Percentiles rank a stretch among this genome's conserved stretches.
These are phyloP conservation scores for Murraya koenigii DNA, from an alignment of 345 rosid species.

Conservation along the genomic window DNA sequence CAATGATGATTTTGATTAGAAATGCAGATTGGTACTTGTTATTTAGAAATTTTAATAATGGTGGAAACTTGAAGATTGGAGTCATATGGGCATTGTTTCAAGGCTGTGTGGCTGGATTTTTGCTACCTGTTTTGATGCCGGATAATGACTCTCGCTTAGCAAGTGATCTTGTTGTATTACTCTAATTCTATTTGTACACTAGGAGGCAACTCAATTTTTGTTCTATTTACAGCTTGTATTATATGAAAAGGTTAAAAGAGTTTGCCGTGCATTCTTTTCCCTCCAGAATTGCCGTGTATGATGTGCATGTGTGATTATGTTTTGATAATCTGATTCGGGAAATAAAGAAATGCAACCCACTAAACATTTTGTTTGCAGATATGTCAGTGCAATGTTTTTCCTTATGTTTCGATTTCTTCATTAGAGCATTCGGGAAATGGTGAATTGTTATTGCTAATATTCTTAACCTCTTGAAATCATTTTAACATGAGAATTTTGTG, in stretches of 20 bases:
- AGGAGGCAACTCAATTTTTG: constrained; percentile 13
- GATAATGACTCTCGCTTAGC: constrained; percentile 9
- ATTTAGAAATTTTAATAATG: constrained; percentile 26
- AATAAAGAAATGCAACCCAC: not conserved
- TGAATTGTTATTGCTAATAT: not conserved
- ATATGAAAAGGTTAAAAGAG: constrained; percentile 11
- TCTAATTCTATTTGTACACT: not conserved
- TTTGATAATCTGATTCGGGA: not conserved
- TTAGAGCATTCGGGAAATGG: not conserved
- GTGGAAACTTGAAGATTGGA: not conserved
- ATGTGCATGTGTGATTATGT: not conserved
- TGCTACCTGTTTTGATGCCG: constrained; percentile 13
- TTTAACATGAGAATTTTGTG: not conserved
- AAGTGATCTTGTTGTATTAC: constrained; percentile 8
- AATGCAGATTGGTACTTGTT: constrained; percentile 18
- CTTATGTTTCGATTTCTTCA: not conserved
- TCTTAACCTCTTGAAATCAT: not conserved
- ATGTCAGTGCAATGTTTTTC: not conserved
- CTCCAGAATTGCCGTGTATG: not conserved
- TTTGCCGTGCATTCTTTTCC: not conserved
- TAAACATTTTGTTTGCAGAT: not conserved
- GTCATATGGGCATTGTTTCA: constrained; percentile 6
- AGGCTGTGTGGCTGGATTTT: constrained; percentile 14
- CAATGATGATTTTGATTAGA: not conserved
- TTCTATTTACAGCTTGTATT: constrained; percentile 1